Base-by-base conservation (phyloP, 495 filamentous ascomycete species). In the Annulohypoxylon maeteangense region DNA sequence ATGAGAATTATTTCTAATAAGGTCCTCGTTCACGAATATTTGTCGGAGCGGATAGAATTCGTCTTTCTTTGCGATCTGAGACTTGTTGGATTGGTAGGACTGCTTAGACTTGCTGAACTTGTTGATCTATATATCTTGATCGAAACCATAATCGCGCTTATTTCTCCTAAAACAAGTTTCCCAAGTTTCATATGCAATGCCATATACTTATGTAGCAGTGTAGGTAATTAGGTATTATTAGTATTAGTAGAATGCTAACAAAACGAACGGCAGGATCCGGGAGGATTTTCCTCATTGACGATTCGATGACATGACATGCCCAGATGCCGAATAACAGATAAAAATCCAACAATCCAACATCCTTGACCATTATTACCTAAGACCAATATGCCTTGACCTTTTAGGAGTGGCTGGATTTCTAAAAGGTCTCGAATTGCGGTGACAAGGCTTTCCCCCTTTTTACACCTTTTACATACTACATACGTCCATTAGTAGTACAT, bases 21-120 rank as follows among this genome's bases (percentile, higher is more conserved):
- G 47, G 38, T 18, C 65, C 56, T 68, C 61, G 62, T 64, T 60
- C 31, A 73, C 70, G 70, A 73, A 73, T 73, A 73, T 73, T 73
- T 65, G 65, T 65, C 70, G 70, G 70, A 55, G 65, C 70, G 50
- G 62, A 40, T 27, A 69, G 62, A 58, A 23, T 57, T 67, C 62
- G 56, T 58, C 36, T 56, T 51, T n/a, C n/a, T n/a, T 5, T 71
- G 18, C 42, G 50, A 62, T 65, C 70, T 69, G 42, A 73, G 65
- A 69, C 65, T 62, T 42, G 62, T 47, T 63, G 56, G 68, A 61
- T n/a, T n/a, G n/a, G n/a, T n/a, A n/a, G n/a, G n/a, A n/a, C n/a
- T n/a, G n/a, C 70, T 69, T 31, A 73, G 65, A 69, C 65, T 62
- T 42, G 62, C 40, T 63, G 56, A 66, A 69, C 65, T 62, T 34